Evolutionary conservation across 148 eudicot species (phyloP).

Genomic region (Vaccinium myrtillus): DNA sequence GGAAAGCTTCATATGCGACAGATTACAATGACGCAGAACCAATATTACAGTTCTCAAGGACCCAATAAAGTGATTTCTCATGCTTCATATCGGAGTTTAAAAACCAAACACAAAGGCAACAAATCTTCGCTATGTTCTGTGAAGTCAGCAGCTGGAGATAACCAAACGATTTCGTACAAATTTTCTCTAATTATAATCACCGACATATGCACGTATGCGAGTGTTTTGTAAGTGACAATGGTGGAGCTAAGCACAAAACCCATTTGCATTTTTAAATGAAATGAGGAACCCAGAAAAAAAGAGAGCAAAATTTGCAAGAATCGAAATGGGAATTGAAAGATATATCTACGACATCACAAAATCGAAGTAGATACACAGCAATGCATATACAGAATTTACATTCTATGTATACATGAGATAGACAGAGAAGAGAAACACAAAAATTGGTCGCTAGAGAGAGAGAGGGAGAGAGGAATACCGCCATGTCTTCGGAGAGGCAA

Average conservation of each 20-base stretch:
- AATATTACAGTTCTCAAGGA: not conserved
- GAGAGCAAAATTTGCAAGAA: not conserved
- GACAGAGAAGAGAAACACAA: not conserved
- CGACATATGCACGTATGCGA: not conserved
- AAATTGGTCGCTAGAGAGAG: not conserved
- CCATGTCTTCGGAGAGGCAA: constrained; percentile 14
- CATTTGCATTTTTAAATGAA: not conserved
- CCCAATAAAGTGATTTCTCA: not conserved
- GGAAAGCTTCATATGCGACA: not conserved
- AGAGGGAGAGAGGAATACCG: constrained; percentile 11
- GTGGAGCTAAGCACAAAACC: not conserved
- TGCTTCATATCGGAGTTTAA: not conserved
- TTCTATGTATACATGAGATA: not conserved
- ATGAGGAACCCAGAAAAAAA: not conserved
- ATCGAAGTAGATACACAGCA: not conserved
- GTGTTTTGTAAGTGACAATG: not conserved
- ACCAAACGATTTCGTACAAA: not conserved
- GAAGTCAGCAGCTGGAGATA: not conserved
- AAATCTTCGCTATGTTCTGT: too few relatives aligned
- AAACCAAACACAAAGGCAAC: not conserved
- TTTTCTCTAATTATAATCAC: not conserved
- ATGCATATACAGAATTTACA: not conserved
- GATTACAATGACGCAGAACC: not conserved
- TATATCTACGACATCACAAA: not conserved
- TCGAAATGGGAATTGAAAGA: not conserved